phyloP scores from a whole-genome alignment of 2,329 filamentous ascomycete species.

The Sporothrix sp. region DNA sequence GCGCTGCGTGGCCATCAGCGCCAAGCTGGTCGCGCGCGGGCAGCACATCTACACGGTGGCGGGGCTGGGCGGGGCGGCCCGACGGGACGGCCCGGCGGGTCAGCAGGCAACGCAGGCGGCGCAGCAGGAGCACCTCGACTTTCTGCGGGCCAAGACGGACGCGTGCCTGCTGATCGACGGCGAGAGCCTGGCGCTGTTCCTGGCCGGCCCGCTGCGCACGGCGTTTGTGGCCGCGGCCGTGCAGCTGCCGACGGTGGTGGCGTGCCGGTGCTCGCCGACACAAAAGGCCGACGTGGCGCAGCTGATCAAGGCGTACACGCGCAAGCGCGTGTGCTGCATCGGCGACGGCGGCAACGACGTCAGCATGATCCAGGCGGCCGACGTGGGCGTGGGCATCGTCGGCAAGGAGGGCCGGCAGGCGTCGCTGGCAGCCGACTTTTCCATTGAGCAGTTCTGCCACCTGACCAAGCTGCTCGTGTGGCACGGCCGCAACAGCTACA shows the following conservation, averaged over 20 bases:
- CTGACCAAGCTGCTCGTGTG: slow-evolving; percentile 95
- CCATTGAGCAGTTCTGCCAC: slow-evolving; percentile 89
- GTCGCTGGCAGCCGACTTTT: slow-evolving; percentile 90
- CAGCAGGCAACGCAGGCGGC: neutral
- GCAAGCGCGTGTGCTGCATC: slow-evolving; percentile 94
- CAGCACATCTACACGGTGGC: slow-evolving; percentile 94
- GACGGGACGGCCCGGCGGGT: slow-evolving; percentile 69
- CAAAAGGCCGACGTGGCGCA: slow-evolving; percentile 92
- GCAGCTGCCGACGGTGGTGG: slow-evolving; percentile 80
- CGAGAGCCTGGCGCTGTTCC: slow-evolving; percentile 74
- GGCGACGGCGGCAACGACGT: slow-evolving; percentile 98
- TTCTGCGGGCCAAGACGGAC: slow-evolving; percentile 79
- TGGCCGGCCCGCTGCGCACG: slow-evolving; percentile 60
- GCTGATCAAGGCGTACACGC: slow-evolving; percentile 82
- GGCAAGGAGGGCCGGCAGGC: slow-evolving; percentile 96
- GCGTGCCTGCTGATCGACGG: slow-evolving; percentile 87
- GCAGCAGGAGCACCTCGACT: slow-evolving; percentile 71
- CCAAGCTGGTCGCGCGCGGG: slow-evolving; percentile 83
- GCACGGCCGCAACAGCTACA: slow-evolving; percentile 97
- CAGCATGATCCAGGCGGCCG: slow-evolving; percentile 96
- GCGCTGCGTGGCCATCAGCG: slow-evolving; percentile 87
- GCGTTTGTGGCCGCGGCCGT: slow-evolving; percentile 88
- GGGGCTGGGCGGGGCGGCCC: no score
- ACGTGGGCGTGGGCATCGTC: slow-evolving; percentile 95
- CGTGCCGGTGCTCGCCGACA: slow-evolving; percentile 90